Evolutionary conservation across 352 stramenopile species (phyloP).

Genomic region (Globisporangium orthogonon): DNA sequence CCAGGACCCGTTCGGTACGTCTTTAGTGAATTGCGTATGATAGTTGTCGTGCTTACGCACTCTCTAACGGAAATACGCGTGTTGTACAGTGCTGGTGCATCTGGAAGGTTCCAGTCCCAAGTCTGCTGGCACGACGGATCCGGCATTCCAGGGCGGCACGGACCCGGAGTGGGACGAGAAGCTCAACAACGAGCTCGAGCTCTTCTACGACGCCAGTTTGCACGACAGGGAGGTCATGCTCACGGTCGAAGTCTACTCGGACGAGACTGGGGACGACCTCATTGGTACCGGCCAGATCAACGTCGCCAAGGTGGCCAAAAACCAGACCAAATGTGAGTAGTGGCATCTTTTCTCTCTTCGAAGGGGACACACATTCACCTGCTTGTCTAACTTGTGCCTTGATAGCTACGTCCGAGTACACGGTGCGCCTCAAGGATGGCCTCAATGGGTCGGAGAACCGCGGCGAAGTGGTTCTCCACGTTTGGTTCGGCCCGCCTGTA

Average conservation of each 20-base stretch:
- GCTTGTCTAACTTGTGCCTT: background rate
- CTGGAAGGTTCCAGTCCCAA: slow-evolving; percentile 60
- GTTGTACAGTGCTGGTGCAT: slow-evolving; percentile 50
- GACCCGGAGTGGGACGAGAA: slow-evolving; percentile 61
- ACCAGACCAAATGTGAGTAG: slow-evolving; percentile 22
- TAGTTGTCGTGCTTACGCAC: too few species aligned
- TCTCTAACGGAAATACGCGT: background rate
- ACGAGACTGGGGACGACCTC: slow-evolving; percentile 66
- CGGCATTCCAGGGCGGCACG: slow-evolving; percentile 47
- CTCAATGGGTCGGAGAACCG: slow-evolving; percentile 28
- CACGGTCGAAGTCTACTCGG: slow-evolving; percentile 64
- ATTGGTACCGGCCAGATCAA: slow-evolving; percentile 68
- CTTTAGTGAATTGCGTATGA: background rate
- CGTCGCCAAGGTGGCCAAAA: slow-evolving; percentile 30
- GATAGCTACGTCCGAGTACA: slow-evolving; percentile 26
- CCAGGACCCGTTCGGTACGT: slow-evolving; percentile 67
- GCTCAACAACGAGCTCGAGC: slow-evolving; percentile 75
- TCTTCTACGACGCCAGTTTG: slow-evolving; percentile 62
- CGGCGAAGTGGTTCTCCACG: slow-evolving; percentile 46
- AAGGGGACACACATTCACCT: too few species aligned
- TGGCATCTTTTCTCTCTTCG: too few species aligned
- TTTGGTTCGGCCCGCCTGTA: slow-evolving; percentile 78
- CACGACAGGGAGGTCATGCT: slow-evolving; percentile 41
- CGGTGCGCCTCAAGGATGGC: slow-evolving; percentile 45
- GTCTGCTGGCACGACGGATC: slow-evolving; percentile 56